Conservation (phyloP, 768 basidiomycete genomes). For the Asterophora parasitica region DNA sequence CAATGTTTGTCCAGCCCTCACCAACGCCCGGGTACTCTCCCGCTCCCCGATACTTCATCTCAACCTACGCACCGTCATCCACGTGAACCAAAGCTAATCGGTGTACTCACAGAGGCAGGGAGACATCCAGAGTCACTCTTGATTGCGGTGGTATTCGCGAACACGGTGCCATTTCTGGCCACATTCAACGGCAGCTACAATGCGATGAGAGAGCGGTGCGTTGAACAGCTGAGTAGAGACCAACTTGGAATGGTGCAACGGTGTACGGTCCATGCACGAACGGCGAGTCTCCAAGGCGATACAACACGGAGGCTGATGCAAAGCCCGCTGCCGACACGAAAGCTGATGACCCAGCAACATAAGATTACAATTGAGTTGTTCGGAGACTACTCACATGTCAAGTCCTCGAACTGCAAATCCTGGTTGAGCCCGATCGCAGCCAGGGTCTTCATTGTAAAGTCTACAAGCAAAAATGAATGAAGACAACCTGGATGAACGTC, state of each 20-base stretch:
- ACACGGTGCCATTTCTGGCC: constrained; percentile 40
- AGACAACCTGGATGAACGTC: not conserved
- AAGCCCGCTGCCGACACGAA: constrained; percentile 54
- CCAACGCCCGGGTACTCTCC: constrained; percentile 5
- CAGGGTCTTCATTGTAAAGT: constrained; percentile 32
- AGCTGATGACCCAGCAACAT: constrained; percentile 23
- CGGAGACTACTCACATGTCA: constrained; percentile 34
- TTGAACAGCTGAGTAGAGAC: constrained; percentile 4
- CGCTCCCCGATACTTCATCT: constrained; percentile 29
- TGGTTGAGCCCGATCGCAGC: constrained; percentile 41
- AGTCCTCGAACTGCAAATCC: constrained; percentile 38
- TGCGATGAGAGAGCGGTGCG: not conserved
- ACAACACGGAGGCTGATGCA: constrained; percentile 45
- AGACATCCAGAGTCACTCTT: constrained; percentile 42
- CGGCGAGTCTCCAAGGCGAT: constrained; percentile 38
- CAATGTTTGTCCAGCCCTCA: constrained; percentile 39
- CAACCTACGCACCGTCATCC: constrained; percentile 24
- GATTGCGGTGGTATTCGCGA: constrained; percentile 45
- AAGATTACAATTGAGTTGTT: not conserved
- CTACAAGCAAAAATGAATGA: constrained; percentile 18
- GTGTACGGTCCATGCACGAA: constrained; percentile 45
- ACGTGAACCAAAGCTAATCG: not conserved
- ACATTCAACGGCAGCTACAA: constrained; percentile 33
- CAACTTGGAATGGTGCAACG: constrained; percentile 41
- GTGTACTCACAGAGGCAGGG: constrained; percentile 27